Base-by-base conservation (phyloP, 345 rosid genomes). In the Heritiera littoralis region DNA sequence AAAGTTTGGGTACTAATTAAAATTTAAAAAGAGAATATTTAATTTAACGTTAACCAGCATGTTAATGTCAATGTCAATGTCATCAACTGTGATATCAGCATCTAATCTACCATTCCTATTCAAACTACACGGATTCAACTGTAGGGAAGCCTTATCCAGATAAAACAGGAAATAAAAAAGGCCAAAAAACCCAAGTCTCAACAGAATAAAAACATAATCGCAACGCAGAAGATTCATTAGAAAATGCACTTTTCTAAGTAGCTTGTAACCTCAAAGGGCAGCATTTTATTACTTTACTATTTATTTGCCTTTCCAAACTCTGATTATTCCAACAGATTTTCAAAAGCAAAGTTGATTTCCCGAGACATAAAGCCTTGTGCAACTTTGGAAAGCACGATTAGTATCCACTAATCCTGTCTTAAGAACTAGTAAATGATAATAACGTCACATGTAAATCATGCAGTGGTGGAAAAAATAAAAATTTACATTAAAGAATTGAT, bases 391-490 rank as follows among this genome's bases (percentile, higher is more conserved):
- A 49, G 45, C 59, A 71, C 20, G 75, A 71, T 71, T 71, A 49
- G 32, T 5, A 51, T 30, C 58, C 23, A 60, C 43, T 51, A 30
- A 14, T 32, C 23, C 43, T 30, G 60, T 71, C 59, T 7, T 49
- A 20, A 46, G 38, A 35, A 69, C 73, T 11, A 1, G 17, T 1
- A 20, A 18, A 6, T 7, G 28, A 49, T 4, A 20, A 77, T 55
- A 64, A 59, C 51, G 71, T 49, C 75, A 73, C 84, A 58, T 77
- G 81, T 66, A 74, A 56, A 38, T 41, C 54, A 61, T 59, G 51
- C 17, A 48, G 12, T 7, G 30, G 28, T 23, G 28, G 28, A 23
- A 23, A 23, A 75, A 40, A 20, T 9, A n/a, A 54, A 17, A 38
- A 41, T 41, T 23, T 2, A 12, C 20, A 38, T 69, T 46, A 7